phyloP scores from a whole-genome alignment of 176 grass and related monocot genomes.

The Paspalum notatum region DNA sequence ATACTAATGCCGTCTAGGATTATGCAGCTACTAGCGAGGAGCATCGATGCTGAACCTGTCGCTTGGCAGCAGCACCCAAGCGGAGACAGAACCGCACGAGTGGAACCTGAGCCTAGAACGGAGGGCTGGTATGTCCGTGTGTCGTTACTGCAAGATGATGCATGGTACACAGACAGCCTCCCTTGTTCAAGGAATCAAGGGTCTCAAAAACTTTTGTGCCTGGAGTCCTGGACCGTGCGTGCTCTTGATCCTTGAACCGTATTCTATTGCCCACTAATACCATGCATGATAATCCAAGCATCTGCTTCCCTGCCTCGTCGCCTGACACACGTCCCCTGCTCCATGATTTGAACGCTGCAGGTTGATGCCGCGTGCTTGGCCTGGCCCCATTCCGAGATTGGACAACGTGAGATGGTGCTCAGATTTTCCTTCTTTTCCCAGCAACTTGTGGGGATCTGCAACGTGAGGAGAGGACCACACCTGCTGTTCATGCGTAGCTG shows the following conservation, averaged over 20 bases:
- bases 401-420: not conserved
- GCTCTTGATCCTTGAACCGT: constrained; percentile 32
- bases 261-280: constrained; percentile 1
- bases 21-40: not conserved
- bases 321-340: constrained; percentile 28
- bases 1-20: not conserved
- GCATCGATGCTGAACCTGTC: constrained; percentile 44
- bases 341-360: not conserved
- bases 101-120: constrained; percentile 43
- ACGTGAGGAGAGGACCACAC: constrained; percentile 13
- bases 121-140: constrained; percentile 6
- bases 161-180: constrained; percentile 29
- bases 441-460: constrained; percentile 26
- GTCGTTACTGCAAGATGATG: constrained; percentile 27
- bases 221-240: constrained; percentile 14
- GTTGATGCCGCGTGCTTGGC: not conserved
- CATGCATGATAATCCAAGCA: not conserved
- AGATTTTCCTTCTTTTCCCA: not conserved
- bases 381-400: constrained; percentile 17
- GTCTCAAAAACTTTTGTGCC: not conserved
- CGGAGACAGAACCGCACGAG: constrained; percentile 37
- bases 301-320: not conserved
- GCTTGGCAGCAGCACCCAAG: constrained; percentile 7
- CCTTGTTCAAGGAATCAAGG: constrained; percentile 53
- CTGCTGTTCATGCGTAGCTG: not conserved